A percentile compares a stretch with the other conserved stretches of the same genome.
phyloP scores from a whole-genome alignment of 2,329 filamentous ascomycete genomes.

The Calonectria pauciramosa region DNA sequence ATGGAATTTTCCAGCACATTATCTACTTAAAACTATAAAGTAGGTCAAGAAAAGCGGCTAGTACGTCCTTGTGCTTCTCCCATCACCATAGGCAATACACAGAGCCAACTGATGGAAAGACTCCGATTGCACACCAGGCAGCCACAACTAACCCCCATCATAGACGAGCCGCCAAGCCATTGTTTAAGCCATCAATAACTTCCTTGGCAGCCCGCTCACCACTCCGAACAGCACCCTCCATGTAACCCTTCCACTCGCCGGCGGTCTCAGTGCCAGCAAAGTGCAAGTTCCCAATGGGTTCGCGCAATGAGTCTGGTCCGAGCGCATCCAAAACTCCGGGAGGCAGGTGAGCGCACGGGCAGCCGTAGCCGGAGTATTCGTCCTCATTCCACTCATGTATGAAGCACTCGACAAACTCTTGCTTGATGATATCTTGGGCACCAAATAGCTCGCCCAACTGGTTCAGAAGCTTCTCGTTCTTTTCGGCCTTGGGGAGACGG shows the following conservation, averaged over 20 bases:
- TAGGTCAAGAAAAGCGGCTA: too few species aligned
- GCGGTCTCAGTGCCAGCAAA: slow-evolving; percentile 44
- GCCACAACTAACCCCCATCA: too few species aligned
- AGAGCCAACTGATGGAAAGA: too few species aligned
- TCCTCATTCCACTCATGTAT: slow-evolving; percentile 56
- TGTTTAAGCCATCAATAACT: too few species aligned
- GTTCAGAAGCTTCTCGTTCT: slow-evolving; percentile 40
- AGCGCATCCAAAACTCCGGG: slow-evolving; percentile 55
- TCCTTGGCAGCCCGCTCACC: slow-evolving; percentile 33
- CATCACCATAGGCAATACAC: too few species aligned
- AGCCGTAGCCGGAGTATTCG: slow-evolving; percentile 54
- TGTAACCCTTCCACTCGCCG: slow-evolving; percentile 44
- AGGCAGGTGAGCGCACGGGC: slow-evolving; percentile 53
- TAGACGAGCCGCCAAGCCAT: too few species aligned
- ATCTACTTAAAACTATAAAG: too few species aligned
- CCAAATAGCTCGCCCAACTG: slow-evolving; percentile 46
- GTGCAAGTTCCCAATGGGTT: slow-evolving; percentile 39
- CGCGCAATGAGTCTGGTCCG: slow-evolving; percentile 49
- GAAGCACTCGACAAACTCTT: slow-evolving; percentile 48
- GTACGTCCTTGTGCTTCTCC: too few species aligned
- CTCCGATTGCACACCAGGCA: too few species aligned
- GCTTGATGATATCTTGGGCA: slow-evolving; percentile 10
- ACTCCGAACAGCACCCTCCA: slow-evolving; percentile 41
- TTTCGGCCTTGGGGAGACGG: slow-evolving; percentile 32
- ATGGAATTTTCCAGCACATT: too few species aligned